A percentile compares a stretch with the other conserved stretches of the same genome.
Evolutionary conservation across 768 basidiomycete genomes (phyloP).

Genomic region (Phanerodontia chrysosporium): DNA sequence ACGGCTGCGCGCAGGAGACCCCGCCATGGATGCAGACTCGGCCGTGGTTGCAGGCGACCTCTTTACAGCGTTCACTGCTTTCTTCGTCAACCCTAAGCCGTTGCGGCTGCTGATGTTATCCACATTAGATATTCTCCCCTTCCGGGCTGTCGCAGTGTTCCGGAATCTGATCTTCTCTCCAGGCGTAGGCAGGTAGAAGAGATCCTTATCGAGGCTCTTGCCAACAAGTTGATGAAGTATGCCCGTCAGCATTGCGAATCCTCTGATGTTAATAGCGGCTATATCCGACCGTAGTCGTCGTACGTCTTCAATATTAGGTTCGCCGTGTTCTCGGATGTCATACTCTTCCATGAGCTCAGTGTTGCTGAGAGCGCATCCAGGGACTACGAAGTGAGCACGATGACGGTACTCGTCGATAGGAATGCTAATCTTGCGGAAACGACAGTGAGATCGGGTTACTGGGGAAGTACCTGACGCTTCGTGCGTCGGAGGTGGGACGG

Average conservation of each 20-base stretch:
- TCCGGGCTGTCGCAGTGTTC: not conserved
- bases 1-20: slow-evolving; percentile 2
- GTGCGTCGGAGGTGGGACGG: not conserved
- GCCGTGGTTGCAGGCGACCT: not conserved
- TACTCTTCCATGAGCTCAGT: slow-evolving; percentile 51
- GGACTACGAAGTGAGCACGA: slow-evolving; percentile 61
- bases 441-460: slow-evolving; percentile 65
- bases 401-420: slow-evolving; percentile 49
- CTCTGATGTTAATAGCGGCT: slow-evolving; percentile 42
- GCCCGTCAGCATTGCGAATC: slow-evolving; percentile 47
- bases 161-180: slow-evolving; percentile 31
- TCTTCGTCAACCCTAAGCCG: not conserved
- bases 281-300: slow-evolving; percentile 40
- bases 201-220: slow-evolving; percentile 60
- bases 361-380: slow-evolving; percentile 62
- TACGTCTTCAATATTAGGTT: slow-evolving; percentile 49
- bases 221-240: slow-evolving; percentile 59
- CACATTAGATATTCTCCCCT: not conserved
- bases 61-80: not conserved
- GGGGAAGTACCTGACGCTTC: slow-evolving; percentile 22
- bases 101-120: slow-evolving; percentile 17
- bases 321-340: slow-evolving; percentile 57
- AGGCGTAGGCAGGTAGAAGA: slow-evolving; percentile 54
- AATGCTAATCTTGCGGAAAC: slow-evolving; percentile 64
- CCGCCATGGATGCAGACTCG: slow-evolving; percentile 6